Conservation (phyloP, 2,329 filamentous ascomycete species). For the Aspergillus uvarum region DNA sequence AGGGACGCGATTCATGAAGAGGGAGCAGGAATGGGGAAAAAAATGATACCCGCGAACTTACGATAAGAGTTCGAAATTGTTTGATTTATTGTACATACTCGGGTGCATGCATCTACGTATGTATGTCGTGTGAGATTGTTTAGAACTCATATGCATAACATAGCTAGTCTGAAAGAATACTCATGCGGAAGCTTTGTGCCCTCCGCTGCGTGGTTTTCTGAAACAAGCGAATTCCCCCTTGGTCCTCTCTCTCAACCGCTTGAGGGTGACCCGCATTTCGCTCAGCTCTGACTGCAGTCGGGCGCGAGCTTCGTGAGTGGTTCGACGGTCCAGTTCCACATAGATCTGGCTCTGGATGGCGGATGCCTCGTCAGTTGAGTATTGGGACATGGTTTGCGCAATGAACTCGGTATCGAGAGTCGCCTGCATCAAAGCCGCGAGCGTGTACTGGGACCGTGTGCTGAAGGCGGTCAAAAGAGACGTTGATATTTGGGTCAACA, state of each 20-base stretch:
- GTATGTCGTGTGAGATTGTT: background rate
- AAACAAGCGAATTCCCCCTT: constrained; percentile 88
- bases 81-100: background rate
- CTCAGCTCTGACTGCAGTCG: constrained; percentile 82
- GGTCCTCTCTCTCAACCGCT: constrained; percentile 76
- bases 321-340: constrained; percentile 82
- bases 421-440: constrained; percentile 89
- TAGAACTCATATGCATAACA: background rate
- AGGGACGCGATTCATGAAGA: background rate
- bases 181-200: constrained; percentile 23
- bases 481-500: constrained; percentile 77
- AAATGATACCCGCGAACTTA: constrained; percentile 18
- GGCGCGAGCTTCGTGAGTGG: constrained; percentile 79
- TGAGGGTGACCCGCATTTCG: constrained; percentile 83
- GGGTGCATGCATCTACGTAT: constrained; percentile 1
- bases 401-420: constrained; percentile 97
- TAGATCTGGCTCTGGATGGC: constrained; percentile 89
- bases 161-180: constrained; percentile 9
- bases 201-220: constrained; percentile 57
- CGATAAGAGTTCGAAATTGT: constrained; percentile 3
- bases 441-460: constrained; percentile 64
- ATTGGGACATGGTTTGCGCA: constrained; percentile 86
- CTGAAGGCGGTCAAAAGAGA: constrained; percentile 82
- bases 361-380: constrained; percentile 78
- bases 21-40: constrained; percentile 17